A percentile compares a stretch with the other conserved stretches of the same genome.
phyloP scores from a whole-genome alignment of 257 asterid species.

The Voacanga thouarsii region DNA sequence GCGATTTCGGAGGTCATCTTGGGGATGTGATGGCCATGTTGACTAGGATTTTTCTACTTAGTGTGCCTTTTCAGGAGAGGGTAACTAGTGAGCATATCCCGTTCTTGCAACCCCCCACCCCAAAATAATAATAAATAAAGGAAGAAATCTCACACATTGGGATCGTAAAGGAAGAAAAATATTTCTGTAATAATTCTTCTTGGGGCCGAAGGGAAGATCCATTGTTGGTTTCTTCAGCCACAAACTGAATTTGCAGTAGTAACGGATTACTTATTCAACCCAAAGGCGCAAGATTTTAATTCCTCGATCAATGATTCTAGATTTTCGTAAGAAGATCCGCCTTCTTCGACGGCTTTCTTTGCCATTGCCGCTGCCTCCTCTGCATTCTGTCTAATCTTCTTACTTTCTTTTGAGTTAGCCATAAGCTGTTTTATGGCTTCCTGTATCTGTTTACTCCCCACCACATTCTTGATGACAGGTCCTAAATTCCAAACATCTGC shows the following conservation, averaged over 20 bases:
- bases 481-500: conserved; percentile 5
- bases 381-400: conserved; percentile 15
- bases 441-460: conserved; percentile 11
- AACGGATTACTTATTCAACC: background rate
- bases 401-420: conserved; percentile 10
- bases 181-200: too few relatives aligned
- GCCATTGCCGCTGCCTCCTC: conserved; percentile 1
- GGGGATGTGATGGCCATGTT: too few relatives aligned
- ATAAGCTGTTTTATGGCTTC: conserved; percentile 12
- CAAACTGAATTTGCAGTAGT: background rate
- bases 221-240: background rate
- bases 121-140: too few relatives aligned
- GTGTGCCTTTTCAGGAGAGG: too few relatives aligned
- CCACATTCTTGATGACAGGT: conserved; percentile 8
- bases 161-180: too few relatives aligned
- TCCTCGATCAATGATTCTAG: conserved; percentile 14
- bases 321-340: conserved; percentile 28
- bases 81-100: too few relatives aligned
- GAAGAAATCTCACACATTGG: too few relatives aligned
- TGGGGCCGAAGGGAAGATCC: background rate
- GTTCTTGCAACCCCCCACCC: too few relatives aligned
- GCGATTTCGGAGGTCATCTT: too few relatives aligned
- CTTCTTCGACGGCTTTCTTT: conserved; percentile 19
- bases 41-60: too few relatives aligned
- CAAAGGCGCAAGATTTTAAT: conserved; percentile 16